Evolutionary conservation across 805 yeast species (phyloP).

Genomic region (Candida insectalens): DNA sequence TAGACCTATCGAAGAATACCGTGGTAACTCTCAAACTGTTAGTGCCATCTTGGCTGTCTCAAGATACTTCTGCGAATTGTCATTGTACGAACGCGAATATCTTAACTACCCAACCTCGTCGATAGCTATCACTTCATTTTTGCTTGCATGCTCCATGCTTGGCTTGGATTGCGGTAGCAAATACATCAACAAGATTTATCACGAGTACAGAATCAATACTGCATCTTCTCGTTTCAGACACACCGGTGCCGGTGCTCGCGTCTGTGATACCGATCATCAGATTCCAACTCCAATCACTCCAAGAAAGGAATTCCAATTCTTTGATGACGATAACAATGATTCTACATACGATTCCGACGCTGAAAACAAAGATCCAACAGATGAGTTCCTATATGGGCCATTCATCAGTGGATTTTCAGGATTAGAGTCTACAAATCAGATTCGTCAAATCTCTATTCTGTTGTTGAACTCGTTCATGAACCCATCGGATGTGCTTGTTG

Average conservation of each 20-base stretch:
- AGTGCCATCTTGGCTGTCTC: conserved; percentile 47
- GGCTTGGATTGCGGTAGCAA: conserved; percentile 35
- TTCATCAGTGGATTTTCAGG: conserved; percentile 41
- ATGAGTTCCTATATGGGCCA: conserved; percentile 28
- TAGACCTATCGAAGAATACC: conserved; percentile 19
- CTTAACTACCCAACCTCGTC: conserved; percentile 33
- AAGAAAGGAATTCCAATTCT: conserved; percentile 10
- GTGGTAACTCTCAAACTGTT: conserved; percentile 26
- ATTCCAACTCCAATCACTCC: conserved; percentile 20
- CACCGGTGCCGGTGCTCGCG: neutral
- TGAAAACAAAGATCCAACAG: conserved; percentile 33
- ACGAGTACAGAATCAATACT: conserved; percentile 8
- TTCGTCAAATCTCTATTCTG: conserved; percentile 33
- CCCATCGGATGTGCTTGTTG: conserved; percentile 42
- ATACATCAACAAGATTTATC: conserved; percentile 19
- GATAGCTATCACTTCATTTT: conserved; percentile 40
- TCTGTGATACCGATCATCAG: conserved; percentile 1
- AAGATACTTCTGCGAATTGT: conserved; percentile 44
- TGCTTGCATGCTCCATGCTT: conserved; percentile 44
- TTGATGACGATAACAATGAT: conserved; percentile 9
- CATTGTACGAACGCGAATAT: conserved; percentile 39
- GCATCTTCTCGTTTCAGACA: too few relatives aligned
- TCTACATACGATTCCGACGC: conserved; percentile 14
- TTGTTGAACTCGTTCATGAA: conserved; percentile 32
- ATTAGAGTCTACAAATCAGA: conserved; percentile 24